Evolutionary conservation across 495 filamentous ascomycete genomes (phyloP), one percentile per base, ranked within the genome.

Genomic region (Coniosporium apollinis): DNA sequence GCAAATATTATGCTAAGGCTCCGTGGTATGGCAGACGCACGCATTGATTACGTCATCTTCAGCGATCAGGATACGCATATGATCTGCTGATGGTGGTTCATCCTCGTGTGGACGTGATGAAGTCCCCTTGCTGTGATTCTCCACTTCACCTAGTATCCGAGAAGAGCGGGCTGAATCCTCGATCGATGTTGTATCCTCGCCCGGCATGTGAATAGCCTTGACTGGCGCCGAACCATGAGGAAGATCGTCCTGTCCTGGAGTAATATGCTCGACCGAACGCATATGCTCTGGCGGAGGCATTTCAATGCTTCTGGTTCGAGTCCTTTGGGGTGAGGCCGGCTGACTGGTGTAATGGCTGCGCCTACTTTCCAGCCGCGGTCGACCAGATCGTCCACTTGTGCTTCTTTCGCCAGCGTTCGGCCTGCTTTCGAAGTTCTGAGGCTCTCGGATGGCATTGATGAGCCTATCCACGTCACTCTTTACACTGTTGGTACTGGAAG

Each of bases 41-140:
- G n/a, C n/a, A n/a, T n/a, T n/a, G 46, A 94, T 70, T 0, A 85
- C 85, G 46, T 96, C 86, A 44, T 96, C 87, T 51, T 96, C 87
- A 0, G 87, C 87, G 6, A 94, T 70, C 13, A 94, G 61, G 2
- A 92, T 71, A 19, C 64, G 65, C 19, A 86, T 60, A 20, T 61
- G 47, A 15, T 70, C 61, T 10, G 55, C 40, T 10, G 43, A 43
- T 10, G 33, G 20, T 18, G 4, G 18, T 17, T 47, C 39, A 5
- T 19, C 9, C 9, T 11, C 10, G 3, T 18, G 4, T n/a, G n/a
- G n/a, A n/a, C n/a, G n/a, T n/a, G n/a, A n/a, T n/a, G n/a, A n/a
- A n/a, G n/a, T n/a, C n/a, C n/a, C n/a, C 8, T 26, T 30, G 11
- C 19, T 19, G 5, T 41, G 10, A 14, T 31, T 21, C n/a, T 30